A percentile compares a stretch with the other conserved stretches of the same genome.
These are phyloP conservation scores for Ophiocordyceps robertsii DNA, from an alignment of 2,329 filamentous ascomycete genomes.

Conservation along the genomic window DNA sequence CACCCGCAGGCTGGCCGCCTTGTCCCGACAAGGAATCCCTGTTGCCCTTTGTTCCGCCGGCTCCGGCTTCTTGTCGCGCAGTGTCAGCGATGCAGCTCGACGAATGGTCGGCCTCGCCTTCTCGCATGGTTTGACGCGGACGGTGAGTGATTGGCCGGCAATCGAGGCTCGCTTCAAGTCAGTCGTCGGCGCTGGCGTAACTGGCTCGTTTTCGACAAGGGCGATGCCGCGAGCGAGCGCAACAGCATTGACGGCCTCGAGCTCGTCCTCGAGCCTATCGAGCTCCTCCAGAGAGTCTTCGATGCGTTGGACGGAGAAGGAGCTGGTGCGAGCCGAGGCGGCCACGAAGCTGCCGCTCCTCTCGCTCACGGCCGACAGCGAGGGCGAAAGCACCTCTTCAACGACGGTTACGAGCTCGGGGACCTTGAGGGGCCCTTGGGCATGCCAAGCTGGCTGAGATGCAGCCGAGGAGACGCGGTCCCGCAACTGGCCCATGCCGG, in stretches of 20 bases:
- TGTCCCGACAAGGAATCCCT: slow-evolving; percentile 7
- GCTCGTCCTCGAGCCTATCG: slow-evolving; percentile 46
- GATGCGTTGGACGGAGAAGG: slow-evolving; percentile 32
- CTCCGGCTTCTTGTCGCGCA: slow-evolving; percentile 13
- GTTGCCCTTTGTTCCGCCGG: slow-evolving; percentile 3
- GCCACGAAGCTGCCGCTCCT: slow-evolving; percentile 20
- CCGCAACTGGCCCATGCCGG: slow-evolving; percentile 7
- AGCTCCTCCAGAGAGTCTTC: slow-evolving; percentile 52
- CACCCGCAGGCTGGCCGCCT: slow-evolving; percentile 6
- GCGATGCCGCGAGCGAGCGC: slow-evolving; percentile 12
- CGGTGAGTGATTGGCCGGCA: slow-evolving; percentile 14
- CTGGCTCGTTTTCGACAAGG: not conserved
- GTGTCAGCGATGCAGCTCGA: slow-evolving; percentile 26
- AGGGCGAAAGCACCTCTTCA: slow-evolving; percentile 19
- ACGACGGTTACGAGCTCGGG: slow-evolving; percentile 15
- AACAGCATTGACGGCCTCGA: slow-evolving; percentile 37
- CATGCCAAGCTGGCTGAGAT: slow-evolving; percentile 11
- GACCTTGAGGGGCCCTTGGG: slow-evolving; percentile 13
- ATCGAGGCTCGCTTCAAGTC: slow-evolving; percentile 6
- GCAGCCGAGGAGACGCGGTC: not conserved
- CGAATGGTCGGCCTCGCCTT: slow-evolving; percentile 25
- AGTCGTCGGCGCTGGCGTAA: slow-evolving; percentile 7
- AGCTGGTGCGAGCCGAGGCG: slow-evolving; percentile 15
- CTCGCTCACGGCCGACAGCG: slow-evolving; percentile 16
- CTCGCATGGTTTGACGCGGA: slow-evolving; percentile 25